A percentile compares a stretch with the other conserved stretches of the same genome.
phyloP scores from a whole-genome alignment of 2,329 filamentous ascomycete species.

The Trichoderma koningiopsis region DNA sequence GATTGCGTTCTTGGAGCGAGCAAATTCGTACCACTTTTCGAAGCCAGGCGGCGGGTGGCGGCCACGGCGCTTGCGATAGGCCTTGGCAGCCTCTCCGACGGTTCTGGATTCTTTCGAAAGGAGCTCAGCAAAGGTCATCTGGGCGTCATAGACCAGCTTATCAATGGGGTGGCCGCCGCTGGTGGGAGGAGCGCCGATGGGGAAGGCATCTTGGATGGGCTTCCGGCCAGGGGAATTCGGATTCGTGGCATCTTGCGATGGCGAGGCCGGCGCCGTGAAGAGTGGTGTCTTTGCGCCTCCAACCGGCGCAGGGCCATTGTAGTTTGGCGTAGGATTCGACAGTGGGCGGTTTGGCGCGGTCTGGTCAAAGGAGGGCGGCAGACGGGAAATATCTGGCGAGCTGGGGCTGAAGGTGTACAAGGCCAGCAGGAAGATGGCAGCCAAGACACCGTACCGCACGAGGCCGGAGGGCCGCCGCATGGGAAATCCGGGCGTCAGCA shows the following conservation, averaged over 20 bases:
- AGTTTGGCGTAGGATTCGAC: conserved; percentile 4
- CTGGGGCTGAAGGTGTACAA: conserved; percentile 36
- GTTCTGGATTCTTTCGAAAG: conserved; percentile 51
- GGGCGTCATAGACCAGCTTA: conserved; percentile 50
- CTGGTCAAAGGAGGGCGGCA: background rate
- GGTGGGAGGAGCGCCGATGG: conserved; percentile 4
- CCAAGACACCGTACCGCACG: conserved; percentile 45
- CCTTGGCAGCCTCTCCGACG: conserved; percentile 56
- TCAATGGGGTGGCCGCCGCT: conserved; percentile 53
- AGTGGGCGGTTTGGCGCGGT: background rate
- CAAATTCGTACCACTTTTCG: conserved; percentile 61
- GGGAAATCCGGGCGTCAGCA: conserved; percentile 46
- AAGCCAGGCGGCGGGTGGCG: conserved; percentile 66
- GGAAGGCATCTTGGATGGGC: conserved; percentile 14
- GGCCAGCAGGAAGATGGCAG: conserved; percentile 39
- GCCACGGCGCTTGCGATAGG: conserved; percentile 60
- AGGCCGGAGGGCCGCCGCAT: conserved; percentile 47
- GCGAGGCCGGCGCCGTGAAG: conserved; percentile 3
- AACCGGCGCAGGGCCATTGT: background rate
- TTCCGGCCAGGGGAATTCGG: conserved; percentile 2
- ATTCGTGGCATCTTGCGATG: conserved; percentile 1
- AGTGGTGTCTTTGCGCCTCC: background rate
- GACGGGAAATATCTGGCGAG: conserved; percentile 27
- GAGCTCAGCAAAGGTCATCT: conserved; percentile 44
- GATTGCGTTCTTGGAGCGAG: conserved; percentile 53